Percentiles rank a stretch among this genome's conserved stretches.
Evolutionary conservation across 1,139 yeast genomes (phyloP).

Genomic region (Trichomonascaceae sp.): DNA sequence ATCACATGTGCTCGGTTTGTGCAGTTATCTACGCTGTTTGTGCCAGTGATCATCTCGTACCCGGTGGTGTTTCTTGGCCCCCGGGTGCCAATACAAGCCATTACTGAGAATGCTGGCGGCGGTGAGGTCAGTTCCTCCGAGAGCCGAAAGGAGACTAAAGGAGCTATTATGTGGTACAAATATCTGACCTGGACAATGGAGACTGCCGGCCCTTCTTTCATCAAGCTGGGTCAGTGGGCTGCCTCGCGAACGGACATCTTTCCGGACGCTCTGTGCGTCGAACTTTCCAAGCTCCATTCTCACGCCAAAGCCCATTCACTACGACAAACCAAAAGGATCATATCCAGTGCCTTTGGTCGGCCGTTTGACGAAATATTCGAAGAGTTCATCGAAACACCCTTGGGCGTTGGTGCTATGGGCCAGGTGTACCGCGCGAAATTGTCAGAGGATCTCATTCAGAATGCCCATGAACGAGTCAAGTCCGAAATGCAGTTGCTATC

Average conservation of each 20-base stretch:
- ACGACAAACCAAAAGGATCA: constrained; percentile 41
- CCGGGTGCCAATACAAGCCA: constrained; percentile 14
- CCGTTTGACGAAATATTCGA: constrained; percentile 67
- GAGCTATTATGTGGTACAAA: constrained; percentile 61
- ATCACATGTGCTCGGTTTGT: constrained; percentile 54
- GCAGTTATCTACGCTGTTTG: constrained; percentile 50
- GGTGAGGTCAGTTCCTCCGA: too few species aligned
- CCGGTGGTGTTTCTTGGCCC: constrained; percentile 60
- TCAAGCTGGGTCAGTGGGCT: constrained; percentile 93
- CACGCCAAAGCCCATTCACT: constrained; percentile 68
- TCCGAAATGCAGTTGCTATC: constrained; percentile 3
- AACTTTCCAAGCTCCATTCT: constrained; percentile 67
- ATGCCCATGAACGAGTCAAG: constrained; percentile 4
- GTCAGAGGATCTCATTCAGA: constrained; percentile 8
- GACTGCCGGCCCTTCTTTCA: constrained; percentile 85
- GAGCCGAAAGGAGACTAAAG: constrained; percentile 33
- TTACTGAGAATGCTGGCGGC: constrained; percentile 3
- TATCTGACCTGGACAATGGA: constrained; percentile 61
- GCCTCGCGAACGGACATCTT: constrained; percentile 96
- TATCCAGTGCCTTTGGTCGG: constrained; percentile 49
- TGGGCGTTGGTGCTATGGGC: constrained; percentile 96
- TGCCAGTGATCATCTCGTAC: constrained; percentile 52
- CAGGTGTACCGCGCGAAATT: constrained; percentile 79
- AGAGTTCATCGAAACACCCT: constrained; percentile 58
- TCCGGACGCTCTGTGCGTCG: constrained; percentile 65